These are phyloP conservation scores for Trichophyton mentagrophytes DNA, from an alignment of 2,329 filamentous ascomycete genomes.

Conservation along the genomic window DNA sequence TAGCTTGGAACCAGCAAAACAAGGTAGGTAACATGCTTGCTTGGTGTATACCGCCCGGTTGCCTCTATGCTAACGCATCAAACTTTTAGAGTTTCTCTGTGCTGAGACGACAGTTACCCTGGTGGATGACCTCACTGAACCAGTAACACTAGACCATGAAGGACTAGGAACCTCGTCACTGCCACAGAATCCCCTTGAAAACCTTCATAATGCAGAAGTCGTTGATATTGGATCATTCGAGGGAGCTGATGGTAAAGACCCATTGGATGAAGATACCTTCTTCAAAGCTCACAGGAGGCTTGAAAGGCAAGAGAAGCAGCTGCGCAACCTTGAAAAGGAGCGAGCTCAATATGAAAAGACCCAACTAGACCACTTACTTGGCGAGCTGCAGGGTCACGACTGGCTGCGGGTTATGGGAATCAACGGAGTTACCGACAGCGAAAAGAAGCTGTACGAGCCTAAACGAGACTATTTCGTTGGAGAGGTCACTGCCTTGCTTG, in stretches of 20 bases:
- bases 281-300: conserved; percentile 47
- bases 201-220: conserved; percentile 29
- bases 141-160: conserved; percentile 7
- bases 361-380: conserved; percentile 55
- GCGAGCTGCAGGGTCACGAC: conserved; percentile 77
- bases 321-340: conserved; percentile 55
- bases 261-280: conserved; percentile 44
- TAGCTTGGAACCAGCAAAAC: conserved; percentile 66
- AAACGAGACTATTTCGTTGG: conserved; percentile 74
- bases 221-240: conserved; percentile 32
- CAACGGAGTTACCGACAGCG: conserved; percentile 67
- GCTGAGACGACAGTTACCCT: conserved; percentile 61
- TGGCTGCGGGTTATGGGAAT: conserved; percentile 91
- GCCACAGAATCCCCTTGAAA: conserved; percentile 24
- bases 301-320: conserved; percentile 54
- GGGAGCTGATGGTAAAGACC: conserved; percentile 31
- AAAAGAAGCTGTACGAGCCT: conserved; percentile 74
- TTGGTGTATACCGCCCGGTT: neutral
- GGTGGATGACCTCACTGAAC: conserved; percentile 43
- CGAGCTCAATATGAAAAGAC: conserved; percentile 54
- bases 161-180: neutral
- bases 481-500: conserved; percentile 67
- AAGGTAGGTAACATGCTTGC: conserved; percentile 41
- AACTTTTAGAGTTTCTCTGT: conserved; percentile 52
- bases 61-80: neutral